A percentile compares a stretch with the other conserved stretches of the same genome.
These are phyloP conservation scores for Eucalyptus sideroxylon DNA, from an alignment of 345 rosid genomes.

Conservation along the genomic window DNA sequence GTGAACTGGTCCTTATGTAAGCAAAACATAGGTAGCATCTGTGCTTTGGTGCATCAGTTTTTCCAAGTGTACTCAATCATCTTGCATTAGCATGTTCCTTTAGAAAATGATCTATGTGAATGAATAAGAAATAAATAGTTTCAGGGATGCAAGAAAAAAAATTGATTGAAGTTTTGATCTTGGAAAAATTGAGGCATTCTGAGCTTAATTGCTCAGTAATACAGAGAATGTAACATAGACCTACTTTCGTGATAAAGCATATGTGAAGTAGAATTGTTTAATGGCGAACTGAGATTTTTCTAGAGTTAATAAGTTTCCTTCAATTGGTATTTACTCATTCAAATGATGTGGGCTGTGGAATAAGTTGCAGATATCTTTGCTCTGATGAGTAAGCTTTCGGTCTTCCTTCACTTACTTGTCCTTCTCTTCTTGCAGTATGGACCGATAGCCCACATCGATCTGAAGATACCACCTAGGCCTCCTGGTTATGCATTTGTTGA, in stretches of 20 bases:
- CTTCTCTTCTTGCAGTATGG: slow-evolving; percentile 62
- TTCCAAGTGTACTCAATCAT: neutral
- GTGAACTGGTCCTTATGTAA: neutral
- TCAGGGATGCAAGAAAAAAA: neutral
- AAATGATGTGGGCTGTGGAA: neutral
- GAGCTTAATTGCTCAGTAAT: neutral
- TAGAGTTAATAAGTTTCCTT: neutral
- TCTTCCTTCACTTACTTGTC: neutral
- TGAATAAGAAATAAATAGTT: neutral
- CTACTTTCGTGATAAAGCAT: neutral
- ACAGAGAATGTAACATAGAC: neutral
- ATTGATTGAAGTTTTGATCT: neutral
- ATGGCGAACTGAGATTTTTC: neutral
- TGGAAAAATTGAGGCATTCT: neutral
- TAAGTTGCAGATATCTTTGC: neutral
- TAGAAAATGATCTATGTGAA: neutral
- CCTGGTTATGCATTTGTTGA: slow-evolving; percentile 99
- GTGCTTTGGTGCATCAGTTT: neutral
- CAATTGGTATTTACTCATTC: neutral
- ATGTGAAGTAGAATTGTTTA: neutral
- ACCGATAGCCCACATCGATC: slow-evolving; percentile 70
- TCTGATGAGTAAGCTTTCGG: neutral
- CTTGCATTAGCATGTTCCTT: neutral
- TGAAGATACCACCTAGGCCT: slow-evolving; percentile 98
- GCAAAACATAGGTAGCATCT: neutral